Conservation (phyloP, 768 basidiomycete genomes). For the Leccinum sublutescens region DNA sequence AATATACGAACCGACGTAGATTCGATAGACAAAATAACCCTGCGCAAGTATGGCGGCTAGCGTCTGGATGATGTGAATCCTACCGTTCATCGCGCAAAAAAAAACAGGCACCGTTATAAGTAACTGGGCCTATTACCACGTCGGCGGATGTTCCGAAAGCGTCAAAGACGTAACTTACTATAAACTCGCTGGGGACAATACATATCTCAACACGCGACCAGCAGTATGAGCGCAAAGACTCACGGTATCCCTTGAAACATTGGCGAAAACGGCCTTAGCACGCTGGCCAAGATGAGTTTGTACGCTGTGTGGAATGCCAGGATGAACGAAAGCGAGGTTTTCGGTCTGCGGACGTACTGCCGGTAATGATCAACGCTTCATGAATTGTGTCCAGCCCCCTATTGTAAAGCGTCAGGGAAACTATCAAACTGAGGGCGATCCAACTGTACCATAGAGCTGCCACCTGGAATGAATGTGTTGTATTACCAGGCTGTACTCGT, state of each 20-base stretch:
- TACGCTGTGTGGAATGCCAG: background rate
- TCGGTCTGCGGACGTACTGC: conserved; percentile 1
- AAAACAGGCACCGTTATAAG: conserved; percentile 1
- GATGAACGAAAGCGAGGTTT: background rate
- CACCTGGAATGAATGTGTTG: conserved; percentile 2
- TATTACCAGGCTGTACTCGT: background rate
- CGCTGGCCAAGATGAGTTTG: conserved; percentile 6
- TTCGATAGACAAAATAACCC: conserved; percentile 13
- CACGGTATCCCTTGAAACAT: background rate
- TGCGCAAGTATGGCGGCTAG: conserved; percentile 6
- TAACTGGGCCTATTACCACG: conserved; percentile 3
- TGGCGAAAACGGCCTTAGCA: background rate
- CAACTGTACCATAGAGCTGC: conserved; percentile 6
- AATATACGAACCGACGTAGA: conserved; percentile 9
- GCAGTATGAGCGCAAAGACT: background rate
- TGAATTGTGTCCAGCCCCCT: conserved; percentile 15
- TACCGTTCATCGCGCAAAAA: background rate
- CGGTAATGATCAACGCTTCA: conserved; percentile 7
- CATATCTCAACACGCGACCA: background rate
- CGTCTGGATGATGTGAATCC: conserved; percentile 1
- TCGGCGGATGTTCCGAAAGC: background rate
- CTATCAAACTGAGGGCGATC: background rate
- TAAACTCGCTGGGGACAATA: background rate
- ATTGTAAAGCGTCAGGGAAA: background rate
- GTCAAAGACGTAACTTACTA: conserved; percentile 1